Conservation (phyloP, 2,329 filamentous ascomycete species). For the Cladobotryum mycophilum region DNA sequence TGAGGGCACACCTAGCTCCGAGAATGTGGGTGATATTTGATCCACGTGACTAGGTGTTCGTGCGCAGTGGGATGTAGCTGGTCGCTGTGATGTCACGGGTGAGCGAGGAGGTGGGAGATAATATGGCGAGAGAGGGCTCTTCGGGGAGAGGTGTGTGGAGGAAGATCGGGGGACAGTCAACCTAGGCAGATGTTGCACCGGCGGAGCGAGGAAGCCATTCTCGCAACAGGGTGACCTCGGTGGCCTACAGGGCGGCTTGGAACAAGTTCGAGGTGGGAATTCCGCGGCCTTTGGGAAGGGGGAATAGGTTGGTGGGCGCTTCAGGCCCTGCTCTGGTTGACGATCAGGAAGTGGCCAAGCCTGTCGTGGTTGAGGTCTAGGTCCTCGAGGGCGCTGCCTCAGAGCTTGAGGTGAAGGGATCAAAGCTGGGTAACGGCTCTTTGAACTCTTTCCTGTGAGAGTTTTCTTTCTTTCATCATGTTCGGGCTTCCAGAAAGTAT, state of each 20-base stretch:
- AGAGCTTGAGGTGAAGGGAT: slow-evolving; percentile 23
- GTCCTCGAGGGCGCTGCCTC: slow-evolving; percentile 7
- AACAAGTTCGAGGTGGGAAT: slow-evolving; percentile 22
- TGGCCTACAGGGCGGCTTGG: slow-evolving; percentile 17
- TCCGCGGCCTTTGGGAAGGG: slow-evolving; percentile 35
- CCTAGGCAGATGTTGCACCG: slow-evolving; percentile 11
- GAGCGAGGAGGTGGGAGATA: background rate
- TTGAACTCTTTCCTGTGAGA: slow-evolving; percentile 12
- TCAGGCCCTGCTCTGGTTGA: slow-evolving; percentile 10
- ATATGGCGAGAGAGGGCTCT: background rate
- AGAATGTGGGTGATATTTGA: background rate
- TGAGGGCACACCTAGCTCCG: slow-evolving; percentile 5
- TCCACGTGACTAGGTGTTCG: slow-evolving; percentile 5
- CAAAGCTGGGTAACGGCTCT: slow-evolving; percentile 27
- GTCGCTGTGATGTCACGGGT: background rate
- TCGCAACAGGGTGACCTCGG: slow-evolving; percentile 25
- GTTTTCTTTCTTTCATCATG: slow-evolving; percentile 11
- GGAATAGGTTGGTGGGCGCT: slow-evolving; percentile 31
- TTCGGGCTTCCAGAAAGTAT: slow-evolving; percentile 39
- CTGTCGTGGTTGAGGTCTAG: background rate
- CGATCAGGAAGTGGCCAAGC: slow-evolving; percentile 8
- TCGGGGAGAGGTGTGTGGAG: slow-evolving; percentile 2
- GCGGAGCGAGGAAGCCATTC: slow-evolving; percentile 20
- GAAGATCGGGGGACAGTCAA: slow-evolving; percentile 1
- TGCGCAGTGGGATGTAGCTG: slow-evolving; percentile 3